Conservation (phyloP, 176 grass and related monocot genomes). For the Rhynchospora tenuis region DNA sequence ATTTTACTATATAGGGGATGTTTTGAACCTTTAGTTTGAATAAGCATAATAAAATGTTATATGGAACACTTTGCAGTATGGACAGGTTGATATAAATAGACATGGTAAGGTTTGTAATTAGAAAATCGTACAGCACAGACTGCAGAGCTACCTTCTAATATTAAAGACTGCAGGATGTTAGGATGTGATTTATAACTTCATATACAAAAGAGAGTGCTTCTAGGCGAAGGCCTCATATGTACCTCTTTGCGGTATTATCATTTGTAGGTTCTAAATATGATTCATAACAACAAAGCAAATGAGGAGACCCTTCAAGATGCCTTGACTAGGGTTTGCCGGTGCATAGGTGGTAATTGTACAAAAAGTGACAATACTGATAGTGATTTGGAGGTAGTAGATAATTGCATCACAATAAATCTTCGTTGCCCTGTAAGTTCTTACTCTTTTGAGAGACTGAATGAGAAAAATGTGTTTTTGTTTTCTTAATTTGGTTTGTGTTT, state of each 20-base stretch:
- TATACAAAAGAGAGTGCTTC: neutral
- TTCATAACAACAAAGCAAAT: conserved; percentile 47
- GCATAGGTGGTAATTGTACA: conserved; percentile 42
- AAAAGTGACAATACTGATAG: conserved; percentile 17
- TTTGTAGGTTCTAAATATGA: conserved; percentile 45
- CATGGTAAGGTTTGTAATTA: neutral
- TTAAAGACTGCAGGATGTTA: neutral
- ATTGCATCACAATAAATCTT: conserved; percentile 46
- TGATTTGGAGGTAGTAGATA: conserved; percentile 57
- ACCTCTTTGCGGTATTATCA: neutral
- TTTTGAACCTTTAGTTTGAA: neutral
- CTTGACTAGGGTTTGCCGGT: conserved; percentile 49
- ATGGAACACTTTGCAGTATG: neutral
- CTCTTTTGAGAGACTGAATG: neutral
- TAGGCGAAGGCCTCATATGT: neutral
- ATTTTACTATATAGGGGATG: neutral
- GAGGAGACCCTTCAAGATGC: conserved; percentile 47
- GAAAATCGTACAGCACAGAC: neutral
- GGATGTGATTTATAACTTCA: neutral
- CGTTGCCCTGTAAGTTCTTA: conserved; percentile 52
- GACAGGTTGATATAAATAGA: neutral
- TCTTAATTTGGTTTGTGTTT: conserved; percentile 10
- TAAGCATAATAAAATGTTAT: too few species aligned
- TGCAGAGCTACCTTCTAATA: neutral
- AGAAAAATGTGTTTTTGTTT: neutral